phyloP scores from a whole-genome alignment of 2,329 filamentous ascomycete species.

The Elsinoe ampelina region DNA sequence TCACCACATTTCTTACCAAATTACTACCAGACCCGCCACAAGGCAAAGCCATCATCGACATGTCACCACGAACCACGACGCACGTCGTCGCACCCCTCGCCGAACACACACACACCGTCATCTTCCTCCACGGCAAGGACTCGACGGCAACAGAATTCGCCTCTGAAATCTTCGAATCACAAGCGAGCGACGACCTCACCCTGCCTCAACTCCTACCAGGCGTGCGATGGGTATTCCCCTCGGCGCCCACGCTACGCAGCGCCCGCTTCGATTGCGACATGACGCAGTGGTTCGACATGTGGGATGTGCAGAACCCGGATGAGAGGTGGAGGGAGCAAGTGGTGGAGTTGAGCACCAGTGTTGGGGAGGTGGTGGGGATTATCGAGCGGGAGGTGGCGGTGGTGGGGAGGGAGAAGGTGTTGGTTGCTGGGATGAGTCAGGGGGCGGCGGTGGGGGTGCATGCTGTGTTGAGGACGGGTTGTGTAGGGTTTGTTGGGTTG shows the following conservation, averaged over 20 bases:
- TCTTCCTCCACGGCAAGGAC: constrained; percentile 40
- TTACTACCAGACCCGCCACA: not conserved
- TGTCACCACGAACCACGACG: not conserved
- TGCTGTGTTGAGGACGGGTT: not conserved
- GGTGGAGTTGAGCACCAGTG: not conserved
- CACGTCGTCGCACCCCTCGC: constrained; percentile 10
- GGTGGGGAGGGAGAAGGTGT: not conserved
- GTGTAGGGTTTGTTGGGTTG: constrained; percentile 11
- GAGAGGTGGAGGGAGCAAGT: constrained; percentile 19
- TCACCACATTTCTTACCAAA: too few species aligned
- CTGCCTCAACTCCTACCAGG: constrained; percentile 27
- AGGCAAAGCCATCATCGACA: not conserved
- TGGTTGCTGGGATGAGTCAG: constrained; percentile 15
- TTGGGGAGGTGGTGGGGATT: not conserved
- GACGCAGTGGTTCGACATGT: constrained; percentile 34
- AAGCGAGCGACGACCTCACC: constrained; percentile 22
- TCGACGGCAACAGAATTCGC: constrained; percentile 34
- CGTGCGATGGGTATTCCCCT: constrained; percentile 32
- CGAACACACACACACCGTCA: constrained; percentile 37
- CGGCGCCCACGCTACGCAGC: constrained; percentile 20
- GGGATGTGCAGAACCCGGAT: constrained; percentile 23
- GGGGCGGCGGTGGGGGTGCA: constrained; percentile 1
- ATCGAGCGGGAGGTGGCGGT: not conserved
- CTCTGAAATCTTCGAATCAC: constrained; percentile 32
- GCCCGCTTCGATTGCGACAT: constrained; percentile 23